Evolutionary conservation across 139 green algal genomes (phyloP), one percentile per base, ranked within the genome.

Genomic region (Ettlia oleoabundans): DNA sequence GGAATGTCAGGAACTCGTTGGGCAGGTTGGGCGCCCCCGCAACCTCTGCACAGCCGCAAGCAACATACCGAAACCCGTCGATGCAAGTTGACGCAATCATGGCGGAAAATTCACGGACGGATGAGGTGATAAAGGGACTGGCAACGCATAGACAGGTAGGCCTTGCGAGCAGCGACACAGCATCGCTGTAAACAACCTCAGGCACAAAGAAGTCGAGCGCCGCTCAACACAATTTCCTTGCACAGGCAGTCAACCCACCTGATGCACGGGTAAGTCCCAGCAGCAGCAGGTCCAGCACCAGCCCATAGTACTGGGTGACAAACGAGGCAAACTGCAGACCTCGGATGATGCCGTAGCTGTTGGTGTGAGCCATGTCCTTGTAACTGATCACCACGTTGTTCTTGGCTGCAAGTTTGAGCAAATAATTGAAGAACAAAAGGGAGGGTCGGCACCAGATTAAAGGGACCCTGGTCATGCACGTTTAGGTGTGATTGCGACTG

Each of bases 351-450:
- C 97, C 97, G 87, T 99, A 99, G 40, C 82, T 90, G 91, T 99
- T 99, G 78, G 95, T 99, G 91, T 99, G 97, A 32, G 88, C 91
- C 97, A 99, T 99, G 92, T 99, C 97, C 93, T 98, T 98, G 93
- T 98, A 98, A 13, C 84, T 80, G 43, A 94, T 89, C 62, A 93
- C 88, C 24, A 94, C 78, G 82, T 94, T 94, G 89, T 94, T 94
- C 87, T 94, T 94, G 43, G 87, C 87, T 84, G 79, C 79, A 61
- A 28, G 1, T 24, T 4, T 32, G 18, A 32, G 38, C 47, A 3
- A 61, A 19, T 19, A 24, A 15, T n/a, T 2, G 69, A 33, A 15
- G n/a, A 5, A 77, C 37, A 3, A 38, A 33, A 30, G 2, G 32
- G 7, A 30, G 3, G 26, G 26, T 43, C 89, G 89, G 13, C 43